phyloP scores from a whole-genome alignment of 768 basidiomycete genomes.

The Pholiota conissans region DNA sequence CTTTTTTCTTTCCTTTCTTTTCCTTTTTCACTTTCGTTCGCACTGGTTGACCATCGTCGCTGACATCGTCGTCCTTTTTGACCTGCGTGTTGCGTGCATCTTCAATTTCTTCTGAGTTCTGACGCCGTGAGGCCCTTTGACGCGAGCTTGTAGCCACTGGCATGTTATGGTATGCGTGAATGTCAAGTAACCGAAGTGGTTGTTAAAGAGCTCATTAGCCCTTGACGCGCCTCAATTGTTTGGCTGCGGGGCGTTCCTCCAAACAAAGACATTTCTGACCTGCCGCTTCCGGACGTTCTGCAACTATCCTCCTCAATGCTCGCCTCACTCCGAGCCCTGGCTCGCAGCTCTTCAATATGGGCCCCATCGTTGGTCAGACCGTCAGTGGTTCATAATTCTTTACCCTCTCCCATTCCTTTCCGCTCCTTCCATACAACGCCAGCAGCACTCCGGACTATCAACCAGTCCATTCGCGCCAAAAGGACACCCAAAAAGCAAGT shows the following conservation, averaged over 20 bases:
- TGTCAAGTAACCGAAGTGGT: background rate
- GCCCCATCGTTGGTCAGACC: conserved; percentile 24
- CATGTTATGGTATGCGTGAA: conserved; percentile 28
- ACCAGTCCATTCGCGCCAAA: conserved; percentile 86
- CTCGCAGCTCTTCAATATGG: conserved; percentile 28
- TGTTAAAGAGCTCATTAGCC: conserved; percentile 13
- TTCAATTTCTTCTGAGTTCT: conserved; percentile 62
- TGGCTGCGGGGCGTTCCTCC: conserved; percentile 20
- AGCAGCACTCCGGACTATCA: conserved; percentile 66
- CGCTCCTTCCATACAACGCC: conserved; percentile 67
- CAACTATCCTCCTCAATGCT: conserved; percentile 31
- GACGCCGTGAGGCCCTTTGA: conserved; percentile 38
- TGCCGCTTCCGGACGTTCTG: background rate
- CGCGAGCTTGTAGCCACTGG: conserved; percentile 41
- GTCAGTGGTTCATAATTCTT: conserved; percentile 9
- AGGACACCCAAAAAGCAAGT: conserved; percentile 46
- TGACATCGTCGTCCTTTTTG: conserved; percentile 42
- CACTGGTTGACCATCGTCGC: conserved; percentile 39
- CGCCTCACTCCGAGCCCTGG: conserved; percentile 33
- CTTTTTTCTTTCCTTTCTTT: conserved; percentile 34
- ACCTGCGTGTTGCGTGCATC: conserved; percentile 43
- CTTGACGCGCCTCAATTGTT: conserved; percentile 37
- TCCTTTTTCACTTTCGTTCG: conserved; percentile 32
- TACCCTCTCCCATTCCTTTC: conserved; percentile 24
- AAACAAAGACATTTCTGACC: conserved; percentile 22